These are phyloP conservation scores for Daldinia bambusicola DNA, from an alignment of 495 filamentous ascomycete species.

Conservation along the genomic window DNA sequence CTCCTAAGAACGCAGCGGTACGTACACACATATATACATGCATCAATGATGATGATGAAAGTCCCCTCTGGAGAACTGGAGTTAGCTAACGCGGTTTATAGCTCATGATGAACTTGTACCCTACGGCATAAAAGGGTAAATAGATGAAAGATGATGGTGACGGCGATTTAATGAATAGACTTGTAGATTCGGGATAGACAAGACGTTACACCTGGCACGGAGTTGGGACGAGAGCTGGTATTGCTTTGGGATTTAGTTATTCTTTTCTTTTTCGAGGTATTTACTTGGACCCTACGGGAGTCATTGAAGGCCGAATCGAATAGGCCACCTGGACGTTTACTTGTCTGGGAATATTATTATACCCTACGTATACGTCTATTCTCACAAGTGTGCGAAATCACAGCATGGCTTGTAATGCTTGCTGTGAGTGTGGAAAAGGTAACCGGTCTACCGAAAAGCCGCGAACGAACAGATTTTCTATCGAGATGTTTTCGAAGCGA, in stretches of 20 bases:
- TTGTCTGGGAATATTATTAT: background rate
- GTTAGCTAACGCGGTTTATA: constrained; percentile 35
- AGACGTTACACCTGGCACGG: constrained; percentile 18
- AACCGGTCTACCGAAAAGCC: background rate
- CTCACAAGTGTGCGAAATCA: background rate
- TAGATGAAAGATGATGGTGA: background rate
- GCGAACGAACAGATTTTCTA: background rate
- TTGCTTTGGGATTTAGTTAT: constrained; percentile 6
- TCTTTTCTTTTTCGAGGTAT: constrained; percentile 5
- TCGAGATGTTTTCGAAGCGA: background rate
- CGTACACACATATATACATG: constrained; percentile 43
- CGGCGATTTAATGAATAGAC: constrained; percentile 21
- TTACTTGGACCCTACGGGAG: background rate
- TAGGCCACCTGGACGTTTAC: background rate
- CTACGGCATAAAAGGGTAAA: constrained; percentile 40
- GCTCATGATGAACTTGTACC: constrained; percentile 58
- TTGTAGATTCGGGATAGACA: constrained; percentile 23
- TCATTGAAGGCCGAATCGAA: background rate
- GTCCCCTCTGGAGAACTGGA: background rate
- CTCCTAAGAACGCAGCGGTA: constrained; percentile 84
- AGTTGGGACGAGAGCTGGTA: constrained; percentile 23
- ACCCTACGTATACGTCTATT: background rate
- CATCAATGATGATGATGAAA: background rate
- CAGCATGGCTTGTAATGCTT: background rate
- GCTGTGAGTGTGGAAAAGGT: background rate